These are phyloP conservation scores for Kodamaea laetipori DNA, from an alignment of 805 yeast species.

Conservation along the genomic window DNA sequence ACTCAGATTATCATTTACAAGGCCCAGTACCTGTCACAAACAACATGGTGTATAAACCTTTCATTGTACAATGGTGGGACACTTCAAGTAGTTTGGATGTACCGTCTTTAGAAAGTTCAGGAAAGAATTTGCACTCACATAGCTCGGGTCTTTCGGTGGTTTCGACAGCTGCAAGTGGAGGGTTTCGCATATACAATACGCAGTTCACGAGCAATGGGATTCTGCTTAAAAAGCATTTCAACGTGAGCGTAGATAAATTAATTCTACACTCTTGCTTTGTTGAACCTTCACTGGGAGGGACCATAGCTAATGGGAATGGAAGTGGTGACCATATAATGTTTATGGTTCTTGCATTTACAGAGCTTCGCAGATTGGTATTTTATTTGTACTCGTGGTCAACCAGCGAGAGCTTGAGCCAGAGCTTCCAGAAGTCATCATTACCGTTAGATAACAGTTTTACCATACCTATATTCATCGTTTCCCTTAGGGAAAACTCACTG, in stretches of 20 bases:
- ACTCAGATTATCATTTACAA: slow-evolving; percentile 22
- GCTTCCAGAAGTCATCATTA: slow-evolving; percentile 37
- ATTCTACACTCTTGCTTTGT: slow-evolving; percentile 47
- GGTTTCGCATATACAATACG: slow-evolving; percentile 41
- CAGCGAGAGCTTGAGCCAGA: slow-evolving; percentile 32
- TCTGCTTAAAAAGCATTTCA: slow-evolving; percentile 39
- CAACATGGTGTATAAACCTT: slow-evolving; percentile 37
- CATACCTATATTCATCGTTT: slow-evolving; percentile 46
- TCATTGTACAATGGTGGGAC: slow-evolving; percentile 54
- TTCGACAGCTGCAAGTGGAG: slow-evolving; percentile 36
- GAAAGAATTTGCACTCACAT: slow-evolving; percentile 36
- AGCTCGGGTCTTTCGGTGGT: slow-evolving; percentile 41
- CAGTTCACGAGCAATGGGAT: slow-evolving; percentile 40
- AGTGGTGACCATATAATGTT: slow-evolving; percentile 32
- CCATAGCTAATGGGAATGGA: neutral
- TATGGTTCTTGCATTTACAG: slow-evolving; percentile 39
- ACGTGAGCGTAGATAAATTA: slow-evolving; percentile 43
- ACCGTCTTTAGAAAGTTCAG: slow-evolving; percentile 26
- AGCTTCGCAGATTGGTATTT: slow-evolving; percentile 36
- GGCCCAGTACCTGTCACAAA: slow-evolving; percentile 12
- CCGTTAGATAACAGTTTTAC: slow-evolving; percentile 43
- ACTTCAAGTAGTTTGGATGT: slow-evolving; percentile 16
- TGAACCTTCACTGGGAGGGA: slow-evolving; percentile 25
- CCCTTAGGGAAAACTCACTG: slow-evolving; percentile 36
- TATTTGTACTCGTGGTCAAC: slow-evolving; percentile 45